Evolutionary conservation across 2,329 filamentous ascomycete species (phyloP), one percentile per base, ranked within the genome.

Genomic region (Cladophialophora yegresii): DNA sequence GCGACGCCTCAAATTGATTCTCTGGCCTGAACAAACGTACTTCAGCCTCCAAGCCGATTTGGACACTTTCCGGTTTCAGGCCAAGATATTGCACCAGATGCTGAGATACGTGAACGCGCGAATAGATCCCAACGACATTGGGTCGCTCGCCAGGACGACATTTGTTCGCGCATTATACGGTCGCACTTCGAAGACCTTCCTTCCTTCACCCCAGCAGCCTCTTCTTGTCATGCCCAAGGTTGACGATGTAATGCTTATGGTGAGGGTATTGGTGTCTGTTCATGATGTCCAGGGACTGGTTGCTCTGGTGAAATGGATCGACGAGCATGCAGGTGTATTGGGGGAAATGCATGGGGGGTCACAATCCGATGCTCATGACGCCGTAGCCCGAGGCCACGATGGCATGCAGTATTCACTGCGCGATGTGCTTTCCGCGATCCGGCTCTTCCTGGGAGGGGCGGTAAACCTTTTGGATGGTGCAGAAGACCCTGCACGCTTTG

Each of bases 321-420:
- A 73, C 67, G 63, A 69, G 60, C 49, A 75, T 70, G 56, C 71
- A 73, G 49, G 64, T 63, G 20, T 70, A 73, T 59, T 62, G 72
- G 54, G 70, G 66, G n/a, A 72, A 22, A 36, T 22, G 49, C 58
- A 43, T 59, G 47, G 49, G 20, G 36, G 64, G 20, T 26, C 33
- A 2, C 40, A 51, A 22, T 12, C 36, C 16, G 53, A 49, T 28
- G 28, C 22, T 45, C 50, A 30, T 20, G 45, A 36, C 40, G 10
- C 30, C 12, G 55, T 26, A 58, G 47, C 26, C 4, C 26, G 47
- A 13, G 22, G 4, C 22, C 5, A 16, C 51, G 51, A 33, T 7
- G 28, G 23, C 12, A 30, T 33, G 28, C 23, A 6, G 5, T 30
- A 62, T 47, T 58, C 53, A 4, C 28, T 67, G 16, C 59, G 60